Evolutionary conservation across 1,284 basidiomycete species (phyloP), one percentile per base, ranked within the genome.

Genomic region (Ganoderma meredithae): DNA sequence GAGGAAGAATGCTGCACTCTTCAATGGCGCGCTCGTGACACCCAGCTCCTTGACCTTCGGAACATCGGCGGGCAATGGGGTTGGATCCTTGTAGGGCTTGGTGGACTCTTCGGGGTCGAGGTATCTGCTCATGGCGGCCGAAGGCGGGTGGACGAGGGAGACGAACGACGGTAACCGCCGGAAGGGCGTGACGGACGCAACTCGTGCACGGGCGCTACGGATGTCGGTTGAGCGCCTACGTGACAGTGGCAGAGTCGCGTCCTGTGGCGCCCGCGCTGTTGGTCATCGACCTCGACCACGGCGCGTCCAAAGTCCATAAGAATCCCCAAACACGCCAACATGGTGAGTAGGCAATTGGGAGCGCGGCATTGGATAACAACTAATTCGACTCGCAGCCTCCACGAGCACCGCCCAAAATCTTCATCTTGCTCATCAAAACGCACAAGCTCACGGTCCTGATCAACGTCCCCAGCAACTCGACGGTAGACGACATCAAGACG

Each of bases 1-100:
- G 79, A 99, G 92, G 85, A 99, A 99, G 89, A 99, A 99, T 15
- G 95, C 92, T 4, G 97, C 96, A 74, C 93, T 95, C 86, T 99
- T 99, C 76, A 99, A 85, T 5, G 98, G 98, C 64, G 93, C 98
- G 73, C 95, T 98, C 1, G 96, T 96, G 59, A 86, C 87, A 64
- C 97, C 98, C 62, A 99, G 83, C 83, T 99, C 98, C 71, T 91
- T 86, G 36, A 99, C 95, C 77, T 91, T 91, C 56, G 97, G 96
- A 33, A 95, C 81, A 63, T 87, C 80, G 60, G 84, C 84, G 0
- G 94, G 94, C 65, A 94, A 85, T 3, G 94, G 92, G 31, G 93
- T 90, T 3, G 91, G 90, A 74, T 93, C 91, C 71, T 81, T 80
- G 80, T 90, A 92, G 22, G 87, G 86, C 67, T 79, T 76, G 39